Evolutionary conservation across 2,329 filamentous ascomycete genomes (phyloP).

Genomic region (Neophaeococcomyces mojaviensis): DNA sequence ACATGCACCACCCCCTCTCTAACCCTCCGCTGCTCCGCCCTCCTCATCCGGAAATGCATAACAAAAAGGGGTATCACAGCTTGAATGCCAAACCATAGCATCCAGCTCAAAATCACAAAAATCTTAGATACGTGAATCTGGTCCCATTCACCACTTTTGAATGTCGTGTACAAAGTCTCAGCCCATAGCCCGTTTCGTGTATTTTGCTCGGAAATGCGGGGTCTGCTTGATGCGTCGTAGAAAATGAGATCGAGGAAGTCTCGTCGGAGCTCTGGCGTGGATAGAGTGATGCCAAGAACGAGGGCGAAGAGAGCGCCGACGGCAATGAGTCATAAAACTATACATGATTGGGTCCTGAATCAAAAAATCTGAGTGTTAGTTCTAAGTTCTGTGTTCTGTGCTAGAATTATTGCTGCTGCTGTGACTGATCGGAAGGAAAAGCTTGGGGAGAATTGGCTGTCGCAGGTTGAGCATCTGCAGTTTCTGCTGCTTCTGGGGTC

Average conservation of each 20-base stretch:
- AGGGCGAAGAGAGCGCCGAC: not conserved
- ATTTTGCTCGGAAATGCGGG: slow-evolving; percentile 68
- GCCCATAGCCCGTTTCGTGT: slow-evolving; percentile 92
- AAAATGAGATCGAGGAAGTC: slow-evolving; percentile 86
- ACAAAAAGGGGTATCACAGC: slow-evolving; percentile 15
- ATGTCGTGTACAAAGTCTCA: slow-evolving; percentile 64
- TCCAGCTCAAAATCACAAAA: slow-evolving; percentile 54
- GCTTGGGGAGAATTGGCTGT: not conserved
- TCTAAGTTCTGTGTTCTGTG: slow-evolving; percentile 8
- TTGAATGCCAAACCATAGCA: slow-evolving; percentile 25
- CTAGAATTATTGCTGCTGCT: not conserved
- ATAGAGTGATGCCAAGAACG: not conserved
- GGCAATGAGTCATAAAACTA: slow-evolving; percentile 39
- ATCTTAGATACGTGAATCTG: slow-evolving; percentile 60
- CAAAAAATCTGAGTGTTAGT: slow-evolving; percentile 16
- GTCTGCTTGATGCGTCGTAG: slow-evolving; percentile 83
- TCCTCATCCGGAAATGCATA: slow-evolving; percentile 5
- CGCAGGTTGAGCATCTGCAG: not conserved
- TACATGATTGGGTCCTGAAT: slow-evolving; percentile 28
- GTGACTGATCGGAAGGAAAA: slow-evolving; percentile 2
- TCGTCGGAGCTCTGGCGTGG: slow-evolving; percentile 1
- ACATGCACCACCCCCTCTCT: too few species aligned
- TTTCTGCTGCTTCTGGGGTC: not conserved
- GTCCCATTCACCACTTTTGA: slow-evolving; percentile 50
- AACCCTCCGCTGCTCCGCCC: not conserved